Percentiles rank a stretch among this genome's conserved stretches.
Conservation (phyloP, 2,329 filamentous ascomycete genomes). For the Ilyonectria mors-panacis region DNA sequence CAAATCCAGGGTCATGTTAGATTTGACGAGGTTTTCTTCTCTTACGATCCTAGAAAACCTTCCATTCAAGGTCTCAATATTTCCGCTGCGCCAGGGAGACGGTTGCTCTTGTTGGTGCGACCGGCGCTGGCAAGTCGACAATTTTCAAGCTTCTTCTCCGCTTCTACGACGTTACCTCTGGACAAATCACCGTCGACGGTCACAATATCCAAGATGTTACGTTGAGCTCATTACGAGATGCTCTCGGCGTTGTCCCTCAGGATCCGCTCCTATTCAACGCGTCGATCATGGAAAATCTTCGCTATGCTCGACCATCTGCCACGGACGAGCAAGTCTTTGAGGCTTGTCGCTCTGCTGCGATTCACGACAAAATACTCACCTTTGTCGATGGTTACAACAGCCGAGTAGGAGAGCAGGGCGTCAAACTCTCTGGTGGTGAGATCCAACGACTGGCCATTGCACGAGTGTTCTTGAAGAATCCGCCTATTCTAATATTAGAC, state of each 20-base stretch:
- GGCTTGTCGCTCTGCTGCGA: conserved; percentile 73
- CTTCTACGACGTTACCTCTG: conserved; percentile 71
- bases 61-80: conserved; percentile 66
- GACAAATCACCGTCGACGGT: conserved; percentile 70
- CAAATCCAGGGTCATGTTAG: conserved; percentile 64
- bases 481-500: conserved; percentile 57
- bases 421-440: conserved; percentile 66
- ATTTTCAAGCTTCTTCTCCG: conserved; percentile 73
- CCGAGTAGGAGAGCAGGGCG: conserved; percentile 63
- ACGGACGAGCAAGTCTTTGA: conserved; percentile 72
- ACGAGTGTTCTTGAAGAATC: conserved; percentile 51
- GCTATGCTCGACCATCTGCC: conserved; percentile 73
- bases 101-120: conserved; percentile 73
- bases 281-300: conserved; percentile 75
- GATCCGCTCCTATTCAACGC: conserved; percentile 76
- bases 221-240: conserved; percentile 69
- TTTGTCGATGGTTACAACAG: conserved; percentile 69
- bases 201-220: conserved; percentile 73
- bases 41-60: conserved; percentile 67
- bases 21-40: conserved; percentile 69
- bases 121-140: conserved; percentile 75
- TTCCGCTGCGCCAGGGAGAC: conserved; percentile 67
- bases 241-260: conserved; percentile 76
- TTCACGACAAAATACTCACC: conserved; percentile 74
- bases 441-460: conserved; percentile 65